Percentiles rank a stretch among this genome's conserved stretches.
Conservation (phyloP, 495 filamentous ascomycete genomes). For the Cryomyces minteri region DNA sequence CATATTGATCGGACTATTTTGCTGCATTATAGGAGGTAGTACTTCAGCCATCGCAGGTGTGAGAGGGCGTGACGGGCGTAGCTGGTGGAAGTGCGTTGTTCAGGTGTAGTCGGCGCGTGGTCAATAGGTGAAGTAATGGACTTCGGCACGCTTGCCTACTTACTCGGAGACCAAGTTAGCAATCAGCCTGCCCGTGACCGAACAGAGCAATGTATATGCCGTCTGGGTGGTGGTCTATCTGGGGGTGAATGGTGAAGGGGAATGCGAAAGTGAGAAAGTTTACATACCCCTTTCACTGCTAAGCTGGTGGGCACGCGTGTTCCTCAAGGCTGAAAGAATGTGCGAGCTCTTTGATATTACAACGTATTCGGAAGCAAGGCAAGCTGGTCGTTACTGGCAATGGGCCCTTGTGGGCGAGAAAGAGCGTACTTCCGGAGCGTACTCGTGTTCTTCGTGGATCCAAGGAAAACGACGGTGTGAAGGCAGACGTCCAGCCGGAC, state of each 20-base stretch:
- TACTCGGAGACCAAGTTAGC: not conserved
- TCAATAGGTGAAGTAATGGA: not conserved
- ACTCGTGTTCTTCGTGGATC: not conserved
- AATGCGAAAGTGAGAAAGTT: not conserved
- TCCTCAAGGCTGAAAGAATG: not conserved
- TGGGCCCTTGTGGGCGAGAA: not conserved
- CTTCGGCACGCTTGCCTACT: not conserved
- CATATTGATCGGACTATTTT: slow-evolving; percentile 18
- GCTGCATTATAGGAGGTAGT: slow-evolving; percentile 19
- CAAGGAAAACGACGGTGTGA: not conserved
- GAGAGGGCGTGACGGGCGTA: not conserved
- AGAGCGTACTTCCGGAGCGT: not conserved
- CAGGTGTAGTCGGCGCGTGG: not conserved
- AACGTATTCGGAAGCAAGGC: not conserved
- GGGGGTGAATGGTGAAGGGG: not conserved
- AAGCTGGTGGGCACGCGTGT: not conserved
- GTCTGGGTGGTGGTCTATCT: not conserved
- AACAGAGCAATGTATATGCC: not conserved
- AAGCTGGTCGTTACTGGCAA: not conserved
- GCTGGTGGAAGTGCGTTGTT: not conserved
- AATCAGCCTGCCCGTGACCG: not conserved
- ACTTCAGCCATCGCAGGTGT: slow-evolving; percentile 22
- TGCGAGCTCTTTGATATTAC: not conserved
- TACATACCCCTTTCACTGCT: not conserved
- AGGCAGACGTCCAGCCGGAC: too few relatives aligned